Evolutionary conservation across 805 yeast species (phyloP).

Genomic region (Saturnispora serradocipensis): DNA sequence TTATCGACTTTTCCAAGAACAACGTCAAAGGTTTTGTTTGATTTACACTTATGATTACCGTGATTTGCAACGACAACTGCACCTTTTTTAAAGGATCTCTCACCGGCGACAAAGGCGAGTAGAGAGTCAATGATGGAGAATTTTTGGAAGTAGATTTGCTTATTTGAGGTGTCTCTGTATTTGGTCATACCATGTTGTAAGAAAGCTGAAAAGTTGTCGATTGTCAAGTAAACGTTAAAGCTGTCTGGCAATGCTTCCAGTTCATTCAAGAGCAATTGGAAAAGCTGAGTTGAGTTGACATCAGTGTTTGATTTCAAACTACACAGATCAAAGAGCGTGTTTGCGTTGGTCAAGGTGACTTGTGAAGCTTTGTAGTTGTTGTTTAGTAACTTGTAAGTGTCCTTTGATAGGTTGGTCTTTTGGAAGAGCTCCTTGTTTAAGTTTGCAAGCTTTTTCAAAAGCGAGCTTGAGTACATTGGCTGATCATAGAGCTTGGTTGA

Average conservation of each 20-base stretch:
- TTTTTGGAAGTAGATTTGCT: constrained; percentile 47
- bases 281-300: constrained; percentile 33
- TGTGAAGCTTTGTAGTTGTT: constrained; percentile 15
- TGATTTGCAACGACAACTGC: constrained; percentile 58
- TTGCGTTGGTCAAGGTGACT: constrained; percentile 16
- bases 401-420: constrained; percentile 20
- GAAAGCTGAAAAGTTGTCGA: constrained; percentile 67
- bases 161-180: constrained; percentile 50
- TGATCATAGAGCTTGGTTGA: constrained; percentile 50
- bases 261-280: constrained; percentile 48
- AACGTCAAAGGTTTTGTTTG: constrained; percentile 54
- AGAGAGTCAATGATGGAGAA: constrained; percentile 57
- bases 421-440: constrained; percentile 36
- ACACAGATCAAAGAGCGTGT: constrained; percentile 37
- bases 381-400: constrained; percentile 15
- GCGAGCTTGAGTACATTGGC: constrained; percentile 63
- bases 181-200: constrained; percentile 44
- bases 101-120: constrained; percentile 46
- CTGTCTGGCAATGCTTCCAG: constrained; percentile 36
- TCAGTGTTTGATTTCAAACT: constrained; percentile 14
- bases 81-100: constrained; percentile 44
- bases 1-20: constrained; percentile 29
- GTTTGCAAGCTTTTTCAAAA: constrained; percentile 42
- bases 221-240: constrained; percentile 54
- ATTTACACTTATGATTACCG: constrained; percentile 40